Evolutionary conservation across 306 rosid genomes (phyloP).

Genomic region (Citrullus amarus): DNA sequence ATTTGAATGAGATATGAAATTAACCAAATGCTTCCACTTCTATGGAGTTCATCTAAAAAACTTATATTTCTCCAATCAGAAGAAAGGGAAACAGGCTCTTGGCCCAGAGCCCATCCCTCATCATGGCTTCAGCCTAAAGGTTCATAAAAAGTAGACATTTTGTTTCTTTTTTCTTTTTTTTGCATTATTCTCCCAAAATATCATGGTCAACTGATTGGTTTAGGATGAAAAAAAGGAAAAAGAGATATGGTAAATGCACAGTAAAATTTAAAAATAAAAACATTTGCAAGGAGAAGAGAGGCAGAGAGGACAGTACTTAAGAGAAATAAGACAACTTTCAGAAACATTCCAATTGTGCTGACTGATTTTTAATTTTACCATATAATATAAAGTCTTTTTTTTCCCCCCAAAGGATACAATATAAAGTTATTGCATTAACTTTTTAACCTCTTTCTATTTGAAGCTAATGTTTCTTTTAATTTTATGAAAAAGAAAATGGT

Average conservation of each 20-base stretch:
- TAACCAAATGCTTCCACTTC: too few relatives aligned
- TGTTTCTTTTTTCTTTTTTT: background rate
- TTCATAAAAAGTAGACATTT: background rate
- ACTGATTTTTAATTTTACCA: background rate
- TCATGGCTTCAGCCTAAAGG: background rate
- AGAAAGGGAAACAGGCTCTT: background rate
- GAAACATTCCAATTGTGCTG: background rate
- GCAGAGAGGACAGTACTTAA: background rate
- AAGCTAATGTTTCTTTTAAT: background rate
- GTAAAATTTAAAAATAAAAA: background rate
- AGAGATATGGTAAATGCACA: background rate
- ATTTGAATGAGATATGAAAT: too few relatives aligned
- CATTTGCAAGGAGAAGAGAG: background rate
- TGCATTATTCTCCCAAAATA: background rate
- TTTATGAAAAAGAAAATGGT: background rate
- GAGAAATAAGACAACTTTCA: background rate
- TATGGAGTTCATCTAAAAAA: background rate
- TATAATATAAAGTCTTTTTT: background rate
- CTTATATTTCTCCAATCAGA: background rate
- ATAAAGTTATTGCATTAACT: background rate
- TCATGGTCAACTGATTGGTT: background rate
- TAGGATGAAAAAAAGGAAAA: background rate
- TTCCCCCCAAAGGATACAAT: too few relatives aligned
- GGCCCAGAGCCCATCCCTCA: background rate
- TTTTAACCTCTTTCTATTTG: background rate